Evolutionary conservation across 176 grass and related monocot genomes (phyloP).

Genomic region (Oryza longistaminata): DNA sequence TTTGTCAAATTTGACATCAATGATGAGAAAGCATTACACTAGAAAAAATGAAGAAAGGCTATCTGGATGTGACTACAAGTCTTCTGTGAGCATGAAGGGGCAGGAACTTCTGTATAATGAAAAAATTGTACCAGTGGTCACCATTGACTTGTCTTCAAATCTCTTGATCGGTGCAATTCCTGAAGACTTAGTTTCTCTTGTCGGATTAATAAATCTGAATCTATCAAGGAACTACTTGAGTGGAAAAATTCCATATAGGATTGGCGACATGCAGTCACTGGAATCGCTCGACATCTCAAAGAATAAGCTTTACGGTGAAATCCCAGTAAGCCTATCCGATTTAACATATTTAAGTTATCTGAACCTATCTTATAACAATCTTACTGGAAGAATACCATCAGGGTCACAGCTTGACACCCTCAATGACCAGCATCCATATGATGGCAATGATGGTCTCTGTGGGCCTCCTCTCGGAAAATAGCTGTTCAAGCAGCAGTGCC

Average conservation of each 20-base stretch:
- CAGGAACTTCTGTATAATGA: neutral
- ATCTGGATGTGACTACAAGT: too few relatives aligned
- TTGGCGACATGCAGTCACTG: conserved; percentile 22
- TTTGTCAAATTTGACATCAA: conserved; percentile 26
- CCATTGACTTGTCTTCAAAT: conserved; percentile 42
- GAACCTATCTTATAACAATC: conserved; percentile 22
- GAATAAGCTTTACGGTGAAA: conserved; percentile 23
- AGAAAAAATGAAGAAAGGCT: neutral
- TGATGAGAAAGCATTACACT: neutral
- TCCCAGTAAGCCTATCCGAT: neutral
- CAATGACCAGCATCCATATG: conserved; percentile 5
- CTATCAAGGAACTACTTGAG: conserved; percentile 26
- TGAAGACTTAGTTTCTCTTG: conserved; percentile 19
- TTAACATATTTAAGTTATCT: too few relatives aligned
- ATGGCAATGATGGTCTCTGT: conserved; percentile 36
- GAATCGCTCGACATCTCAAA: conserved; percentile 42
- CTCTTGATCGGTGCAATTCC: neutral
- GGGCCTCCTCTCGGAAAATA: conserved; percentile 4
- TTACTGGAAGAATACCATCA: conserved; percentile 30
- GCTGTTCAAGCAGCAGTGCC: neutral
- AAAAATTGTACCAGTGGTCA: neutral
- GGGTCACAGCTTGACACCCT: conserved; percentile 24
- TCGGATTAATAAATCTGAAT: conserved; percentile 1
- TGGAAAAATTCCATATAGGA: neutral
- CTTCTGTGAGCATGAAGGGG: conserved; percentile 30